Evolutionary conservation across 441 rosid species (phyloP).

Genomic region (Omphalea diandra): DNA sequence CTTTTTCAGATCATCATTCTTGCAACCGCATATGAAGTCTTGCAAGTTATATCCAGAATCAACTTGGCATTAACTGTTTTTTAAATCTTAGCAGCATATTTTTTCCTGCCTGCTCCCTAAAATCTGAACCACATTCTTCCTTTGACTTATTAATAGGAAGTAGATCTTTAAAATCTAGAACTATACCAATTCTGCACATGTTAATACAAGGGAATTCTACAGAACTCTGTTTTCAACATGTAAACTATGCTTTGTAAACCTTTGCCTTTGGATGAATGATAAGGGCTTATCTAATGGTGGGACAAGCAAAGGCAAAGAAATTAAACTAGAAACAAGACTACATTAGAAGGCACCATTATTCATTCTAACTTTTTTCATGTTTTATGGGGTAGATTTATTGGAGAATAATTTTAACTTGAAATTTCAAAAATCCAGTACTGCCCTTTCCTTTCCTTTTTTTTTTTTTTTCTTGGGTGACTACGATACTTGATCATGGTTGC

Average conservation of each 20-base stretch:
- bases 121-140: not conserved
- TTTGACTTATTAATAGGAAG: not conserved
- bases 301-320: not conserved
- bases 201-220: not conserved
- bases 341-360: not conserved
- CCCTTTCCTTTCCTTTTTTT: no score
- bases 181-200: not conserved
- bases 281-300: not conserved
- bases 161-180: not conserved
- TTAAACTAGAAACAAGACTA: not conserved
- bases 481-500: not conserved
- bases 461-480: no score
- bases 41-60: slow-evolving; percentile 81
- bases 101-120: not conserved
- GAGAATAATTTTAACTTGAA: no score
- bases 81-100: not conserved
- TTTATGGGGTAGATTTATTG: no score
- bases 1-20: slow-evolving; percentile 78
- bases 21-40: slow-evolving; percentile 67
- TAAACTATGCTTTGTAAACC: not conserved
- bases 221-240: not conserved
- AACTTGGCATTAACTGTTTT: not conserved
- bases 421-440: no score
- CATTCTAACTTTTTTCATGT: no score
- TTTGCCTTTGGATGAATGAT: not conserved